Conservation (phyloP, 352 stramenopile species). For the Phytophthora tubulina region DNA sequence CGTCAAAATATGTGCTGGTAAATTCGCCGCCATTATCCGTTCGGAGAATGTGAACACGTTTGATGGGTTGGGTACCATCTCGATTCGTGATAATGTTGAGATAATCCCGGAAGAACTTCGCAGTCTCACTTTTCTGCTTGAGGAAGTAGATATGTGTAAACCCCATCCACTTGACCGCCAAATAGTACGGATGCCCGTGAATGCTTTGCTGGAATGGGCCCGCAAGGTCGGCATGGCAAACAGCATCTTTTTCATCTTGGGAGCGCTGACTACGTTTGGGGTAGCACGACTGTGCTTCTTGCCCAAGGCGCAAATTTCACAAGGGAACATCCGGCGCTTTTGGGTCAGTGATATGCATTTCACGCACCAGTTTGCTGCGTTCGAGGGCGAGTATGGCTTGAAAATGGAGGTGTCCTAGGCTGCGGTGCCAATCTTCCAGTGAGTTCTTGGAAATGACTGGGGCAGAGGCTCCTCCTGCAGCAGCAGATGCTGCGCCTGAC, state of each 20-base stretch:
- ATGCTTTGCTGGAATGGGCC: slow-evolving; percentile 11
- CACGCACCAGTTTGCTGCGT: neutral
- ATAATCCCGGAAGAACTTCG: neutral
- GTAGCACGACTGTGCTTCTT: neutral
- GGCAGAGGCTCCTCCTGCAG: neutral
- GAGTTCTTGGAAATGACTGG: neutral
- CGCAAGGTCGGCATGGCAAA: slow-evolving; percentile 18
- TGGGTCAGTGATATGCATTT: neutral
- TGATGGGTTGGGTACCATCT: too few relatives aligned
- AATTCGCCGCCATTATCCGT: slow-evolving; percentile 23
- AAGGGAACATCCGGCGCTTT: neutral
- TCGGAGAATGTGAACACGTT: neutral
- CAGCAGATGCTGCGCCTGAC: neutral
- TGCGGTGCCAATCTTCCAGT: slow-evolving; percentile 12
- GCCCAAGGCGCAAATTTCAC: neutral
- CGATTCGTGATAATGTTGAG: slow-evolving; percentile 10
- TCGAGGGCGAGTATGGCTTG: slow-evolving; percentile 10
- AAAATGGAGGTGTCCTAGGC: slow-evolving; percentile 1
- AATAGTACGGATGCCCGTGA: slow-evolving; percentile 7
- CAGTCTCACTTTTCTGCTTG: slow-evolving; percentile 1
- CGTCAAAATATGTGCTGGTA: neutral
- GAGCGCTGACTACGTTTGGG: neutral
- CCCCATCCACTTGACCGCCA: slow-evolving; percentile 3
- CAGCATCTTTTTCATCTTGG: slow-evolving; percentile 2
- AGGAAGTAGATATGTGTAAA: slow-evolving; percentile 21